These are phyloP conservation scores for Backusella morwellensis DNA, from an alignment of 192 early-diverging fungal species.

Conservation along the genomic window DNA sequence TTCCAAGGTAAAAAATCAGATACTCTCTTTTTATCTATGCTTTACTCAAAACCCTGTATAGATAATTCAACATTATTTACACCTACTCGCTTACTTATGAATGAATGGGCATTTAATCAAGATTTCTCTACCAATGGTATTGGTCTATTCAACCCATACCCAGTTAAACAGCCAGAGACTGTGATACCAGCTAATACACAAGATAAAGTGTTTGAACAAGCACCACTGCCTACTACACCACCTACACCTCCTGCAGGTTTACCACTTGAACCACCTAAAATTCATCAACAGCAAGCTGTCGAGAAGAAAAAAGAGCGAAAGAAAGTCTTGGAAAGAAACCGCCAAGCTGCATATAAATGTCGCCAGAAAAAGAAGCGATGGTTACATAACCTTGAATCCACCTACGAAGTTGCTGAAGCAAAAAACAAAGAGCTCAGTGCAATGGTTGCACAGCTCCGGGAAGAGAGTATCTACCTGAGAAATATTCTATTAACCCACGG, in stretches of 20 bases:
- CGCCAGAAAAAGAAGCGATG: conserved; percentile 36
- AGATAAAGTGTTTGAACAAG: background rate
- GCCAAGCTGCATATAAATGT: conserved; percentile 29
- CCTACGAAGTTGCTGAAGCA: conserved; percentile 16
- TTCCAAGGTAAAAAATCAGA: background rate
- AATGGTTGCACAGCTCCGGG: conserved; percentile 18
- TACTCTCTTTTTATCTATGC: background rate
- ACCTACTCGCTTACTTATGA: background rate
- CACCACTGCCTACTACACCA: background rate
- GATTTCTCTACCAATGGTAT: background rate
- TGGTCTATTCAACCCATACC: background rate
- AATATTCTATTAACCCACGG: conserved; percentile 29
- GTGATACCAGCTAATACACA: background rate
- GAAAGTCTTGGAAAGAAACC: conserved; percentile 23
- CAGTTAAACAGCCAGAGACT: background rate
- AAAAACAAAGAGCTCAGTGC: conserved; percentile 27
- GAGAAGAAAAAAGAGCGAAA: conserved; percentile 17
- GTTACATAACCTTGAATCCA: conserved; percentile 28
- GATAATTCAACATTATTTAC: background rate
- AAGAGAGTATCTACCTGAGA: conserved; percentile 25
- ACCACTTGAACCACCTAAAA: background rate
- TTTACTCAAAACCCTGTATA: background rate
- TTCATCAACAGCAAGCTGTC: background rate
- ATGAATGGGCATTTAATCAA: background rate
- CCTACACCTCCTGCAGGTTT: background rate